These are phyloP conservation scores for Apodospora peruviana DNA, from an alignment of 495 filamentous ascomycete genomes.

Conservation along the genomic window DNA sequence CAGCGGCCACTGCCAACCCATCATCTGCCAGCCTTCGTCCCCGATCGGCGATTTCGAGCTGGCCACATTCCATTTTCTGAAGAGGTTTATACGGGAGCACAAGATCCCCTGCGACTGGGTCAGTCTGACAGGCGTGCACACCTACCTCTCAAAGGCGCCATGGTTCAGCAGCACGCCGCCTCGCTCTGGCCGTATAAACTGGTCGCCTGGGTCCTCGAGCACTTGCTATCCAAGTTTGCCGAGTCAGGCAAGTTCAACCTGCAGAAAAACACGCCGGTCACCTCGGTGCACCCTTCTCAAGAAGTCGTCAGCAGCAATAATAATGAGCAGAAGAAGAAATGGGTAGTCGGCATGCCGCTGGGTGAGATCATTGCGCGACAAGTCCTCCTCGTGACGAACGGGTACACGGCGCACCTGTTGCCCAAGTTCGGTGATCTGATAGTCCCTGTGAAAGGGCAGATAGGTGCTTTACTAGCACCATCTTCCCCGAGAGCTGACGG, in stretches of 20 bases:
- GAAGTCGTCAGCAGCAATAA: conserved; percentile 1
- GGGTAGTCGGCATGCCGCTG: conserved; percentile 56
- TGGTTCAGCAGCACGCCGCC: conserved; percentile 42
- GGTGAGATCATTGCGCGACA: conserved; percentile 53
- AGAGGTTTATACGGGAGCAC: conserved; percentile 43
- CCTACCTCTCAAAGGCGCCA: conserved; percentile 47
- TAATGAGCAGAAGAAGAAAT: conserved; percentile 12
- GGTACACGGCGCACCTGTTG: conserved; percentile 66
- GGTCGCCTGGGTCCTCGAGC: conserved; percentile 58
- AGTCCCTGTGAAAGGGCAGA: conserved; percentile 69
- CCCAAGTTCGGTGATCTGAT: conserved; percentile 64
- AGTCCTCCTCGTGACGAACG: conserved; percentile 76
- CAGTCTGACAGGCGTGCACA: conserved; percentile 36
- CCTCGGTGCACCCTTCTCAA: conserved; percentile 25
- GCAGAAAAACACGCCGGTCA: conserved; percentile 68
- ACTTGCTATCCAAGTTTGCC: conserved; percentile 33
- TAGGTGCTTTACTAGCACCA: conserved; percentile 60
- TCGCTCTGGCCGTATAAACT: conserved; percentile 77
- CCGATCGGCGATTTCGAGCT: conserved; percentile 61
- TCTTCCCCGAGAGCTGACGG: conserved; percentile 8
- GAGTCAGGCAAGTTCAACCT: conserved; percentile 49
- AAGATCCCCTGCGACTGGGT: conserved; percentile 59
- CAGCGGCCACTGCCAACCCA: conserved; percentile 69
- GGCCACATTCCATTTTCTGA: conserved; percentile 48
- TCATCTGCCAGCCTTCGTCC: conserved; percentile 45